A percentile compares a stretch with the other conserved stretches of the same genome.
These are phyloP conservation scores for Amesomyces nigricolor DNA, from an alignment of 2,329 filamentous ascomycete species.

Conservation along the genomic window DNA sequence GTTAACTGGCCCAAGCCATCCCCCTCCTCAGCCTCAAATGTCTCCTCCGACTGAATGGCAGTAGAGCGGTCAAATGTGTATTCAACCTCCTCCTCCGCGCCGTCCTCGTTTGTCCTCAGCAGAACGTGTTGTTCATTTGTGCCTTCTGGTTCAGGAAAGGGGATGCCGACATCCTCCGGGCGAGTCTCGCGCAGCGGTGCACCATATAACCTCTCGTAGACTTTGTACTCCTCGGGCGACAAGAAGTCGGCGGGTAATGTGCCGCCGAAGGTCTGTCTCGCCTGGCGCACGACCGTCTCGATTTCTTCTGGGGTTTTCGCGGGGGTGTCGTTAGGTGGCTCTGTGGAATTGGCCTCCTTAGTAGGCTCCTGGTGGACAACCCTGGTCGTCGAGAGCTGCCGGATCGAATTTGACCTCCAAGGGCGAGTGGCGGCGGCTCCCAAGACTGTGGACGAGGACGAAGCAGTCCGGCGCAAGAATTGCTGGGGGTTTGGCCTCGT, in stretches of 20 bases:
- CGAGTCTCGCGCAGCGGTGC: slow-evolving; percentile 59
- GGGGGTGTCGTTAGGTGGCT: background rate
- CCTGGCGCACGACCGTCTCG: slow-evolving; percentile 62
- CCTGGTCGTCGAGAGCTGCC: slow-evolving; percentile 24
- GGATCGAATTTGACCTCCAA: slow-evolving; percentile 12
- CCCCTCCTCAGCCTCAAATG: slow-evolving; percentile 32
- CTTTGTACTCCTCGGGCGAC: slow-evolving; percentile 60
- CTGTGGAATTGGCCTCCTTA: background rate
- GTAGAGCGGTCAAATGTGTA: slow-evolving; percentile 35
- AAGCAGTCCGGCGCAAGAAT: slow-evolving; percentile 13
- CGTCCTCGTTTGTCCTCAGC: slow-evolving; percentile 50
- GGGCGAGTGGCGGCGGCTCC: slow-evolving; percentile 8
- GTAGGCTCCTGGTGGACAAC: slow-evolving; percentile 14
- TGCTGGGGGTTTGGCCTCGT: slow-evolving; percentile 16
- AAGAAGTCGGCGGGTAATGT: slow-evolving; percentile 67
- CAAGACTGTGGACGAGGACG: background rate
- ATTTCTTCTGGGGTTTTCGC: slow-evolving; percentile 34
- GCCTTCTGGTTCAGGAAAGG: slow-evolving; percentile 29
- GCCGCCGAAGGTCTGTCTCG: slow-evolving; percentile 71
- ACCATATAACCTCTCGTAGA: slow-evolving; percentile 80
- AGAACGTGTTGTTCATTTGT: slow-evolving; percentile 38
- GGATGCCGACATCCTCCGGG: slow-evolving; percentile 53
- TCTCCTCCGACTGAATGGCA: slow-evolving; percentile 39
- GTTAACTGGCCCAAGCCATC: background rate
- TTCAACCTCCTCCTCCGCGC: slow-evolving; percentile 57